These are phyloP conservation scores for Sicyos baderoa DNA, from an alignment of 306 rosid genomes.

Conservation along the genomic window DNA sequence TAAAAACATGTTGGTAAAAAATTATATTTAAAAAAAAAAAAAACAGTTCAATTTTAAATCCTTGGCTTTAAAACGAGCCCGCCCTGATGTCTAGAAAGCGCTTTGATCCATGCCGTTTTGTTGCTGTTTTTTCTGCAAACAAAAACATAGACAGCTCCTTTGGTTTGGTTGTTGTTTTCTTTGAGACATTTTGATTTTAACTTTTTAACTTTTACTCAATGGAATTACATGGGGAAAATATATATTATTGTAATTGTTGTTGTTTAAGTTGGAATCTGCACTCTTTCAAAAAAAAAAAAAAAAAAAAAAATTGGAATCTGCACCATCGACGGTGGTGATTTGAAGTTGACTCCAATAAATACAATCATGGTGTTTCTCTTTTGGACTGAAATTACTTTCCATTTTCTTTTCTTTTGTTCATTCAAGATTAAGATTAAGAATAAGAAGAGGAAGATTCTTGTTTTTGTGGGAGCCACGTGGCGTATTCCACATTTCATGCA, in stretches of 20 bases:
- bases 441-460: constrained; percentile 3
- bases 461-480: constrained; percentile 15
- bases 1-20: background rate
- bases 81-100: background rate
- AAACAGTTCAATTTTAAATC: background rate
- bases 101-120: constrained; percentile 13
- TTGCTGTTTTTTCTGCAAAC: constrained; percentile 4
- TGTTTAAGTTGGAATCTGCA: no score
- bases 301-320: background rate
- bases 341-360: constrained; percentile 10
- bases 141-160: constrained; percentile 11
- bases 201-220: background rate
- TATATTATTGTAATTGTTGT: background rate
- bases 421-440: background rate
- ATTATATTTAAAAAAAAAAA: background rate
- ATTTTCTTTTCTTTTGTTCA: background rate
- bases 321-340: constrained; percentile 17
- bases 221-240: background rate
- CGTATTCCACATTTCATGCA: constrained; percentile 16
- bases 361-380: background rate
- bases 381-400: background rate
- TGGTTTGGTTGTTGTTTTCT: background rate
- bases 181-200: background rate
- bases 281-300: no score
- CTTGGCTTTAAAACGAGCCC: background rate